These are phyloP conservation scores for Mrakia blollopis DNA, from an alignment of 768 basidiomycete genomes.

Conservation along the genomic window DNA sequence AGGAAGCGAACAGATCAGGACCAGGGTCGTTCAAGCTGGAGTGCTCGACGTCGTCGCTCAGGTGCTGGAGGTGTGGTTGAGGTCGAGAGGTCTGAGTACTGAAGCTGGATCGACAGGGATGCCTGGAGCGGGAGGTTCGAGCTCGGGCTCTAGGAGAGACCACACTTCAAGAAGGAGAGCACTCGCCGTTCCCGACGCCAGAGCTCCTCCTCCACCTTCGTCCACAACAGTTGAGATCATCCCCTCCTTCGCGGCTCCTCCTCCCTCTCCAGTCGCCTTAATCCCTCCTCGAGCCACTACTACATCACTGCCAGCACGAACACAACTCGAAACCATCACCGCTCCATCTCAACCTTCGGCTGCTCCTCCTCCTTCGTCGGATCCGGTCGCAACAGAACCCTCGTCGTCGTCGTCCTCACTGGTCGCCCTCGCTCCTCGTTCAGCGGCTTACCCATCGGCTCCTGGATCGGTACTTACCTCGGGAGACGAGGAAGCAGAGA, in stretches of 20 bases:
- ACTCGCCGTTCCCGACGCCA: constrained; percentile 36
- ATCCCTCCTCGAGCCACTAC: background rate
- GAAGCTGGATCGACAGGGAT: constrained; percentile 73
- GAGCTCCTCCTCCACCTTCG: constrained; percentile 24
- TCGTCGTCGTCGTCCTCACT: background rate
- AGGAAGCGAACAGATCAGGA: constrained; percentile 85
- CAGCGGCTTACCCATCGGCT: background rate
- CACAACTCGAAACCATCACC: background rate
- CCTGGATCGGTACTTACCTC: constrained; percentile 23
- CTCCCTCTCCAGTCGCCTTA: background rate
- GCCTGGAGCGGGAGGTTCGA: constrained; percentile 60
- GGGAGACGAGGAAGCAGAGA: constrained; percentile 36
- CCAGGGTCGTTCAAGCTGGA: constrained; percentile 88
- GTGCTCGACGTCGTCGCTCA: constrained; percentile 89
- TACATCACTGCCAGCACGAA: background rate
- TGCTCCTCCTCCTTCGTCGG: background rate
- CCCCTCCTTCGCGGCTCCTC: background rate
- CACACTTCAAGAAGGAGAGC: background rate
- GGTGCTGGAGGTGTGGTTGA: constrained; percentile 87
- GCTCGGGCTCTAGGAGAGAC: constrained; percentile 29
- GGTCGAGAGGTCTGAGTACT: constrained; percentile 78
- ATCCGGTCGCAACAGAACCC: background rate
- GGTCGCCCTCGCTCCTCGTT: background rate
- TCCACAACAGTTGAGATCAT: background rate
- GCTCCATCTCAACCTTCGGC: background rate